Conservation (phyloP, 129 eudicot genomes). For the Lactuca saligna region DNA sequence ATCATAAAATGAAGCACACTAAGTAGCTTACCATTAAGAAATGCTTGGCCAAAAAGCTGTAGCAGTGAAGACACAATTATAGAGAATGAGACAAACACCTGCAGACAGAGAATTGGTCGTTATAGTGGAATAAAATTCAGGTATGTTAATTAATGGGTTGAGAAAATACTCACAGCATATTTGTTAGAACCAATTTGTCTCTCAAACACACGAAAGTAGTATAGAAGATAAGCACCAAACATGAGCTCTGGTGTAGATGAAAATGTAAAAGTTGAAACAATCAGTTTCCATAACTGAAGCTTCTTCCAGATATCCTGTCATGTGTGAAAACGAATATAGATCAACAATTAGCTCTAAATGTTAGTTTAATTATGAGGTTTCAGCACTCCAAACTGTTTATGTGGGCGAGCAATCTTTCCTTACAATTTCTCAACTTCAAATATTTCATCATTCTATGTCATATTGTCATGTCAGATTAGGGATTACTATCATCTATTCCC, state of each 20-base stretch:
- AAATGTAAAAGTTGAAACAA: slow-evolving; percentile 79
- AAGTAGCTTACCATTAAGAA: slow-evolving; percentile 57
- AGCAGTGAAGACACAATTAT: slow-evolving; percentile 55
- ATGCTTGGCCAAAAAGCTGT: slow-evolving; percentile 53
- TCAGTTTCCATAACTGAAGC: slow-evolving; percentile 82
- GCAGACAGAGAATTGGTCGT: slow-evolving; percentile 21
- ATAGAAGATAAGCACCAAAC: slow-evolving; percentile 86
- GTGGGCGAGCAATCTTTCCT: background rate
- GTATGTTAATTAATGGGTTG: slow-evolving; percentile 14
- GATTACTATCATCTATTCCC: slow-evolving; percentile 1
- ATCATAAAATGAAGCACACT: background rate
- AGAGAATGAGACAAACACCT: slow-evolving; percentile 88
- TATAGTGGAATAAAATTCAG: background rate
- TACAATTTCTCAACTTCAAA: slow-evolving; percentile 13
- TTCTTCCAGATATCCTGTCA: slow-evolving; percentile 89
- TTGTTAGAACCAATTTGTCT: slow-evolving; percentile 96
- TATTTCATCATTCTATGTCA: background rate
- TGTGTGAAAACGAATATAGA: slow-evolving; percentile 8
- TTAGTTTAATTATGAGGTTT: background rate
- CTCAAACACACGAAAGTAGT: slow-evolving; percentile 96
- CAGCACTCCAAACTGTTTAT: no score
- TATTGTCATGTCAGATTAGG: background rate
- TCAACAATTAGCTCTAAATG: slow-evolving; percentile 21
- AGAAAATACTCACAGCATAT: slow-evolving; percentile 66
- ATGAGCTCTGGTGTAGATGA: slow-evolving; percentile 90